These are phyloP conservation scores for Ogataea methanolica DNA, from an alignment of 805 yeast species.

Conservation along the genomic window DNA sequence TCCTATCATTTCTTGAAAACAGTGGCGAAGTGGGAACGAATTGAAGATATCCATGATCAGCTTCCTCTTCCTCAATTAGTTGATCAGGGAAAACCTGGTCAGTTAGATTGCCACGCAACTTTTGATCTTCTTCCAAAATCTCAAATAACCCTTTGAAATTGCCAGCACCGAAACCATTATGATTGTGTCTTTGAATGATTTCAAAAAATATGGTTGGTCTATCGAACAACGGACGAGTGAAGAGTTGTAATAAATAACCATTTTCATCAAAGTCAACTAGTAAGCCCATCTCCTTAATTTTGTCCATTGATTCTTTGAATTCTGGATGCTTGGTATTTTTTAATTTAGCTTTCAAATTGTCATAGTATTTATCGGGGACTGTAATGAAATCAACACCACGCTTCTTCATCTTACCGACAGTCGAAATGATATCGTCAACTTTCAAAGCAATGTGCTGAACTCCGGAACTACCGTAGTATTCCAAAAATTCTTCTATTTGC, in stretches of 20 bases:
- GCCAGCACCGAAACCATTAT: conserved; percentile 86
- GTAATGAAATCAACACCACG: conserved; percentile 69
- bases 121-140: conserved; percentile 75
- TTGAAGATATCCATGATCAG: neutral
- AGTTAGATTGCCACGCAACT: conserved; percentile 56
- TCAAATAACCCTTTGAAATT: conserved; percentile 81
- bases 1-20: neutral
- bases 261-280: conserved; percentile 73
- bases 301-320: conserved; percentile 49
- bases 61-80: conserved; percentile 7
- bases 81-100: conserved; percentile 13
- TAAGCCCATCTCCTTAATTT: conserved; percentile 48
- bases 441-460: conserved; percentile 76
- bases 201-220: conserved; percentile 82
- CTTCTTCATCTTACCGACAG: conserved; percentile 48
- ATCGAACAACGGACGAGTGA: conserved; percentile 70
- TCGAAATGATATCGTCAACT: conserved; percentile 54
- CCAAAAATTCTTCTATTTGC: conserved; percentile 79
- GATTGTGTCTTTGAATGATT: conserved; percentile 73
- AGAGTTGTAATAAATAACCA: conserved; percentile 76
- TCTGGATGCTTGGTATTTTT: conserved; percentile 30
- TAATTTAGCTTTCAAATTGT: conserved; percentile 42
- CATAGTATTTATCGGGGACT: conserved; percentile 57
- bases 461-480: conserved; percentile 75
- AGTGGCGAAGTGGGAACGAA: neutral